Evolutionary conservation across 2,329 filamentous ascomycete species (phyloP).

Genomic region (Thelonectria rubi): DNA sequence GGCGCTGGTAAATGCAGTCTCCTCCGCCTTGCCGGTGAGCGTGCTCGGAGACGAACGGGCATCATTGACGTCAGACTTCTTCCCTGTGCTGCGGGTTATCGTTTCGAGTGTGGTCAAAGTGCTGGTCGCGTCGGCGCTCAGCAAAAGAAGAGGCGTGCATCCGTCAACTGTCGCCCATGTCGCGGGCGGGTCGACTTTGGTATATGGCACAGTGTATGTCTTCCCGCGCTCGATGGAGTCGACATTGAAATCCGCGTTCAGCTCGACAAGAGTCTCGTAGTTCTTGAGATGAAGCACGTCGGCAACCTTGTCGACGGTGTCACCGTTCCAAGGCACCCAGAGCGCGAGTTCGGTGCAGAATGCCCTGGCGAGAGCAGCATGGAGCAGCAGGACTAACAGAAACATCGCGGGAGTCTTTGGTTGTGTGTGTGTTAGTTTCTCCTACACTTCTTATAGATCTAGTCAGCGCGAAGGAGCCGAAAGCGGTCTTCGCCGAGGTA

Average conservation of each 20-base stretch:
- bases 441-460: neutral
- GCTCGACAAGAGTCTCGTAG: neutral
- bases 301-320: neutral
- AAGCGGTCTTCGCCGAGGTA: no score
- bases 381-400: neutral
- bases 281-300: neutral
- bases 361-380: neutral
- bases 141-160: neutral
- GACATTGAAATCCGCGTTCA: neutral
- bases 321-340: conserved; percentile 3
- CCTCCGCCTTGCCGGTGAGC: neutral
- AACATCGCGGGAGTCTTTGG: neutral
- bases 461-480: no score
- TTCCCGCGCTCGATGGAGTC: neutral
- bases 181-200: neutral
- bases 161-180: neutral
- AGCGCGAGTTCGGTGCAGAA: conserved; percentile 6
- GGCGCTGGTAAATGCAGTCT: neutral
- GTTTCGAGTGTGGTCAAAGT: neutral
- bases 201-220: conserved; percentile 1
- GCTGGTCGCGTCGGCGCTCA: neutral
- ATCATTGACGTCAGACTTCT: neutral
- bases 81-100: neutral
- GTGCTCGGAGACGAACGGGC: neutral
- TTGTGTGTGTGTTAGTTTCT: neutral